These are phyloP conservation scores for Fusarium humuli DNA, from an alignment of 2,329 filamentous ascomycete genomes.

Conservation along the genomic window DNA sequence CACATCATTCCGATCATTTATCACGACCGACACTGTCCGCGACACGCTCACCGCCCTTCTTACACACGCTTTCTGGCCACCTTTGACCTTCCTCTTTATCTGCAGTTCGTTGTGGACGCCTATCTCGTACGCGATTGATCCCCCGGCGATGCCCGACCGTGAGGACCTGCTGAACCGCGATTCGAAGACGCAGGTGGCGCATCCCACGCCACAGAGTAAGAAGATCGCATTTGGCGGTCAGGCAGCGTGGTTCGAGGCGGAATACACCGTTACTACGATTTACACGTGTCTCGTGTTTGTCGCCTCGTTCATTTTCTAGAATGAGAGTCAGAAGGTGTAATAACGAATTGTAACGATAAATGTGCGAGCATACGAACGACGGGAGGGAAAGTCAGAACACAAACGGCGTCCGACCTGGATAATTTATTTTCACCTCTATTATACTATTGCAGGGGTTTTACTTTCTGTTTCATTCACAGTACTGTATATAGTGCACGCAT, in stretches of 20 bases:
- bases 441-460: background rate
- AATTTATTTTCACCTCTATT: background rate
- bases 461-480: background rate
- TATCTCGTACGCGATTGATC: conserved; percentile 70
- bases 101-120: conserved; percentile 69
- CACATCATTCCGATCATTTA: conserved; percentile 64
- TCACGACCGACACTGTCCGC: conserved; percentile 51
- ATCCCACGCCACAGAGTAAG: conserved; percentile 63
- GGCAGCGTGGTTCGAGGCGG: conserved; percentile 67
- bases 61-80: conserved; percentile 72
- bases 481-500: conserved; percentile 23
- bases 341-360: conserved; percentile 45
- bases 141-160: conserved; percentile 67
- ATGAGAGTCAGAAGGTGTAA: background rate
- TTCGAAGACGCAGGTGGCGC: conserved; percentile 64
- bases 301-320: conserved; percentile 50
- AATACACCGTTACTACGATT: conserved; percentile 63
- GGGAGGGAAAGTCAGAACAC: background rate
- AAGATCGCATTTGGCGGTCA: conserved; percentile 66
- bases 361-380: conserved; percentile 19
- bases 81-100: conserved; percentile 67
- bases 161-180: conserved; percentile 68
- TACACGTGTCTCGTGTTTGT: conserved; percentile 65
- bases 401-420: background rate
- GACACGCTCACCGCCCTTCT: conserved; percentile 64